phyloP scores from a whole-genome alignment of 1,284 basidiomycete genomes.

The Fistulina hepatica region DNA sequence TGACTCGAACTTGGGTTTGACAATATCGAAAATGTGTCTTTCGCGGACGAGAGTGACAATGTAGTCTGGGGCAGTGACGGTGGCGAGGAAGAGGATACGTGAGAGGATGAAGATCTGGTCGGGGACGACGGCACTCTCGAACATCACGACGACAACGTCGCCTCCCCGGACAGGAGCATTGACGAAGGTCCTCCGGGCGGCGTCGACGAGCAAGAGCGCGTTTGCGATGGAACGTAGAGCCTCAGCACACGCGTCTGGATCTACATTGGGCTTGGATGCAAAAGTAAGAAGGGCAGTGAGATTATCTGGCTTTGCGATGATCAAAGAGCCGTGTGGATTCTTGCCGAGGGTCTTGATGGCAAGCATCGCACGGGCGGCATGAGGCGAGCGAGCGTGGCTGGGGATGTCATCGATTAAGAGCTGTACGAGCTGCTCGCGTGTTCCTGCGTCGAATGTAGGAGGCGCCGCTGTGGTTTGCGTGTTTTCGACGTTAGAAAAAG shows the following conservation, averaged over 20 bases:
- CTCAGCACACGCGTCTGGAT: slow-evolving; percentile 52
- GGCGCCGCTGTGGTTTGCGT: slow-evolving; percentile 5
- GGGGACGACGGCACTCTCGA: slow-evolving; percentile 52
- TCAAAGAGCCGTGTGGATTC: slow-evolving; percentile 54
- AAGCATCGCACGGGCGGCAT: slow-evolving; percentile 51
- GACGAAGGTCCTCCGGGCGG: slow-evolving; percentile 47
- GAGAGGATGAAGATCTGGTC: slow-evolving; percentile 65
- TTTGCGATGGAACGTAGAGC: slow-evolving; percentile 69
- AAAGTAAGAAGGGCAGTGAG: slow-evolving; percentile 42
- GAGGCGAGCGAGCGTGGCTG: too few relatives aligned
- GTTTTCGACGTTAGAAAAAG: too few relatives aligned
- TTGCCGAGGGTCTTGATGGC: slow-evolving; percentile 71
- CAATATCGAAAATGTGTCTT: slow-evolving; percentile 51
- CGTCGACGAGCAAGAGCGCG: slow-evolving; percentile 56
- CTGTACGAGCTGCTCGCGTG: too few relatives aligned
- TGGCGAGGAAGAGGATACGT: slow-evolving; percentile 65
- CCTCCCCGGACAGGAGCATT: slow-evolving; percentile 52
- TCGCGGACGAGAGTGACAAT: slow-evolving; percentile 51
- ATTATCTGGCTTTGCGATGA: slow-evolving; percentile 44
- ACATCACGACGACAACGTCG: slow-evolving; percentile 39
- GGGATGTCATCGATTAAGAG: too few relatives aligned
- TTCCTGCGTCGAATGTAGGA: slow-evolving; percentile 9
- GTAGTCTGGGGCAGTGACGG: slow-evolving; percentile 40
- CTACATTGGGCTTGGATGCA: slow-evolving; percentile 41
- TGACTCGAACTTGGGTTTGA: slow-evolving; percentile 47